phyloP scores from a whole-genome alignment of 306 rosid species.

The Hippophae rhamnoides region DNA sequence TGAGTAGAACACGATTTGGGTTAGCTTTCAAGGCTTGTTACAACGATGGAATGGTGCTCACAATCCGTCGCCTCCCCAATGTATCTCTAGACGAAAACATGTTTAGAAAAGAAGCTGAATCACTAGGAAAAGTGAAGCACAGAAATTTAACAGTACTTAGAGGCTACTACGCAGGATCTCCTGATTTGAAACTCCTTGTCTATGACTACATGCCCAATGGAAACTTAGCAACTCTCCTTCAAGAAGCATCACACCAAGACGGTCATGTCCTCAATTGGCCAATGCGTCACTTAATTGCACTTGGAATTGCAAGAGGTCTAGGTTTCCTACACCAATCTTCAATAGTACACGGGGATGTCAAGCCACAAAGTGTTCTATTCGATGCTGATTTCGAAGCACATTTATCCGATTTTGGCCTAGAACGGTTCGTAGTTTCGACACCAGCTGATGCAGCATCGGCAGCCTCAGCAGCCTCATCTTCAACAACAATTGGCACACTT shows the following conservation, averaged over 20 bases:
- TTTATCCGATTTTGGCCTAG: conserved; percentile 82
- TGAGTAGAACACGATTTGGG: conserved; percentile 71
- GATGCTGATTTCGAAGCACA: conserved; percentile 98
- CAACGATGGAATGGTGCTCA: conserved; percentile 85
- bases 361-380: conserved; percentile 75
- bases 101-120: conserved; percentile 82
- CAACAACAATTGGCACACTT: conserved; percentile 62
- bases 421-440: conserved; percentile 35
- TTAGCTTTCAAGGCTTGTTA: conserved; percentile 82
- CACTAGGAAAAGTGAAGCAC: conserved; percentile 69
- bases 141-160: conserved; percentile 85
- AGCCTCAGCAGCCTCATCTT: conserved; percentile 69
- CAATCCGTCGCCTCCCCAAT: conserved; percentile 72
- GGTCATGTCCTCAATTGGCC: conserved; percentile 98
- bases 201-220: conserved; percentile 97
- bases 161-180: conserved; percentile 75
- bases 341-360: conserved; percentile 65
- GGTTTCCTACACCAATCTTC: conserved; percentile 78
- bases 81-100: conserved; percentile 62
- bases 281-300: conserved; percentile 94
- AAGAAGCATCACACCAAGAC: conserved; percentile 97
- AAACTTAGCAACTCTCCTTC: conserved; percentile 91
- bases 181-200: conserved; percentile 63
- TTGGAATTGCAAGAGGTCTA: conserved; percentile 83
- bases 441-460: conserved; percentile 67